These are phyloP conservation scores for Nannizzia gypsea DNA, from an alignment of 2,329 filamentous ascomycete genomes.

Conservation along the genomic window DNA sequence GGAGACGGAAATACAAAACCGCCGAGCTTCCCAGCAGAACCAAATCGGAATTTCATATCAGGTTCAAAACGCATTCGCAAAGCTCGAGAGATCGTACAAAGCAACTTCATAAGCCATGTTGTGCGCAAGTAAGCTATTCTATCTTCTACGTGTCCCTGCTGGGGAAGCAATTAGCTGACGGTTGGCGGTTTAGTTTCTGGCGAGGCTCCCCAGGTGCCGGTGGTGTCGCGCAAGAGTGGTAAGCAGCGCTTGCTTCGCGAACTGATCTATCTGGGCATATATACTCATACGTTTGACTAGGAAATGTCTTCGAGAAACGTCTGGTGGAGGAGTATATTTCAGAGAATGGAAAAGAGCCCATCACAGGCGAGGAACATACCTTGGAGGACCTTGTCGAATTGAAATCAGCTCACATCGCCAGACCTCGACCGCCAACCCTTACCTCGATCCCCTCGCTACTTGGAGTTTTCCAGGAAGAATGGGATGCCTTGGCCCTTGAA, in stretches of 20 bases:
- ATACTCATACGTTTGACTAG: conserved; percentile 37
- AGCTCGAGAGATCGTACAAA: not conserved
- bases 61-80: not conserved
- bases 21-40: conserved; percentile 6
- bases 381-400: conserved; percentile 78
- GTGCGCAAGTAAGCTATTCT: conserved; percentile 49
- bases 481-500: conserved; percentile 87
- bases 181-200: conserved; percentile 60
- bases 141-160: not conserved
- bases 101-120: conserved; percentile 37
- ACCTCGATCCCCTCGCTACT: conserved; percentile 94
- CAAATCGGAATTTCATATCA: not conserved
- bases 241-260: conserved; percentile 28
- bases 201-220: conserved; percentile 87
- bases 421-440: conserved; percentile 79
- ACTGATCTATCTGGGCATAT: conserved; percentile 10
- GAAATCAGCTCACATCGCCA: conserved; percentile 70
- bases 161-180: not conserved
- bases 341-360: conserved; percentile 85
- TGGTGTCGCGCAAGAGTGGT: conserved; percentile 92
- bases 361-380: conserved; percentile 73
- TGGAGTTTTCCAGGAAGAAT: conserved; percentile 93
- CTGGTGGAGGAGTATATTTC: conserved; percentile 90
- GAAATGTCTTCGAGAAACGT: conserved; percentile 86
- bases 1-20: conserved; percentile 8